These are phyloP conservation scores for Puccinia sorghi DNA, from an alignment of 1,284 basidiomycete genomes.

Conservation along the genomic window DNA sequence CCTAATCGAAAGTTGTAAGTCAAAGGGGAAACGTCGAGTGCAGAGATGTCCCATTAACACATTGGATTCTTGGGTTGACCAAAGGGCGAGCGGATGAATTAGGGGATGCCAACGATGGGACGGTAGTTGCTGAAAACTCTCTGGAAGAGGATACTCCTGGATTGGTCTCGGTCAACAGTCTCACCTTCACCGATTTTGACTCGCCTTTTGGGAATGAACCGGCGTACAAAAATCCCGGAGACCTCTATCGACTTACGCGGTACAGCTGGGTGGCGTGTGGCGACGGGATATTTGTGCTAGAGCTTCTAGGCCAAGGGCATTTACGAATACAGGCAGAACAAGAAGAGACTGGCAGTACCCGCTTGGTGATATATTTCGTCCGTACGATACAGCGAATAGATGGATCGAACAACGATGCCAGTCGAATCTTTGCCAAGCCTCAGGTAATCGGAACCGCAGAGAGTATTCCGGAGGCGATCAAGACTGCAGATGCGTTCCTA, in stretches of 20 bases:
- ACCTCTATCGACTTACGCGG: slow-evolving; percentile 54
- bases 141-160: neutral
- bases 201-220: slow-evolving; percentile 51
- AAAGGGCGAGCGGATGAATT: neutral
- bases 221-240: slow-evolving; percentile 31
- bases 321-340: slow-evolving; percentile 21
- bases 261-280: slow-evolving; percentile 59
- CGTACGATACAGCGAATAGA: slow-evolving; percentile 9
- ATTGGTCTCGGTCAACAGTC: slow-evolving; percentile 6
- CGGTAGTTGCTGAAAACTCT: neutral
- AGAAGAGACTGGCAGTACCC: slow-evolving; percentile 14
- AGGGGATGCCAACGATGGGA: neutral
- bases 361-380: slow-evolving; percentile 27
- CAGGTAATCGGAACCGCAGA: slow-evolving; percentile 12
- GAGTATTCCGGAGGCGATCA: slow-evolving; percentile 20
- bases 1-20: slow-evolving; percentile 11
- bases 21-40: neutral
- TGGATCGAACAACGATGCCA: slow-evolving; percentile 15
- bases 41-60: neutral
- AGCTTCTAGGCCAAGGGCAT: slow-evolving; percentile 48
- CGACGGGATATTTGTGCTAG: slow-evolving; percentile 56
- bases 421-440: slow-evolving; percentile 18
- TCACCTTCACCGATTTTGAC: slow-evolving; percentile 57
- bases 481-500: slow-evolving; percentile 31
- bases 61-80: neutral